Base-by-base conservation (phyloP, 2,329 filamentous ascomycete species). In the Epichloe scottii region DNA sequence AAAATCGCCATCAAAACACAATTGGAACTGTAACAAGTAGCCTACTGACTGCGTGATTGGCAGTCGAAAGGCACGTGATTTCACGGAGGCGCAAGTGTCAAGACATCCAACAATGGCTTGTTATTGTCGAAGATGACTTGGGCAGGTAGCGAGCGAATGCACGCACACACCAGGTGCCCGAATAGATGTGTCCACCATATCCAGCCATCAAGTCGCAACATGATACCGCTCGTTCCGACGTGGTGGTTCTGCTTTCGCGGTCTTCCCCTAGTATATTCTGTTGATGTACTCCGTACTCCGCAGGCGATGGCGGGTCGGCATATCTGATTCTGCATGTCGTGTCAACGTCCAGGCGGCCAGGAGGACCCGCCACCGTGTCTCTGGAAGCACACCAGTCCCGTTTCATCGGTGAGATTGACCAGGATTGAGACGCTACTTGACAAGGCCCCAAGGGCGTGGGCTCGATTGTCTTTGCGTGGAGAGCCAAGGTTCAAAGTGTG, bases 311-410 rank as follows among this genome's bases (percentile, higher is more conserved):
- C 48, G 35, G 37, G 43, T 37, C 44, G 43, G 37, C 47, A 17
- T 23, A 37, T 49, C 21, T 2, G 35, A 14, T 38, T 38, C 23
- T 26, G 40, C 33, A 44, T 33, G 11, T 30, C 17, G 47, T 43
- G 37, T 39, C 46, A 26, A 35, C 46, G 21, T 37, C 26, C 50
- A 48, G 26, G 30, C n/a, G 26, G 26, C 17, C 44, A 33, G 14
- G 8, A 30, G 19, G 43, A 41, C 42, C 51, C 47, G 50, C 50
- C 37, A 46, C 46, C 50, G 33, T 48, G 50, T 52, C 40, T 48
- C 50, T 52, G 50, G 46, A 52, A 52, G 35, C 46, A 52, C 50
- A 23, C 50, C 50, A 51, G 41, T 52, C 47, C 47, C 42, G 30
- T 46, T 52, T 49, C 46, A 46, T 52, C 37, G 30, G 19, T 43